phyloP scores from a whole-genome alignment of 140 eudicot genomes.

The Anethum foeniculum region DNA sequence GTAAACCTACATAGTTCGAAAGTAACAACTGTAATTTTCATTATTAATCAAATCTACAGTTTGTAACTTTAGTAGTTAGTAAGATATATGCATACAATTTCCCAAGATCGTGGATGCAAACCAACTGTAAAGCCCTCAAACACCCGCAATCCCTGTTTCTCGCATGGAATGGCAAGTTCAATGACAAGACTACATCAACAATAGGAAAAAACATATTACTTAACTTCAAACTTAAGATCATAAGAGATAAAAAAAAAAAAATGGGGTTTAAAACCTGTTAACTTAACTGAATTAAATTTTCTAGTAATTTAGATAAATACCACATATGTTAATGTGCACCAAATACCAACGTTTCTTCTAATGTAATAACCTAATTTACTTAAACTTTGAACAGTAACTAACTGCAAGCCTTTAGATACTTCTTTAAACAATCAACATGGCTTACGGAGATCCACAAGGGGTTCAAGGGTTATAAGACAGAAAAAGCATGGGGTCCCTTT shows the following conservation, averaged over 20 bases:
- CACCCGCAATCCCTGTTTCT: conserved; percentile 65
- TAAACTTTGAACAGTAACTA: neutral
- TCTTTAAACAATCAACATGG: neutral
- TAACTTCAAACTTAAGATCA: neutral
- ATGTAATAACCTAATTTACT: neutral
- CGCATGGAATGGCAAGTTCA: conserved; percentile 84
- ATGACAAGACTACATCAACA: conserved; percentile 45
- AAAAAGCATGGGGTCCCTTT: neutral
- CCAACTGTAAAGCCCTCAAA: conserved; percentile 95
- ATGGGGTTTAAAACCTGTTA: neutral
- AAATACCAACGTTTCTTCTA: neutral
- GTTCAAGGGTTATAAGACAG: neutral
- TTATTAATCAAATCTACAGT: conserved; percentile 1
- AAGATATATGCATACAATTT: conserved; percentile 43
- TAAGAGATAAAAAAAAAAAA: neutral
- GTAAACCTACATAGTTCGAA: conserved; percentile 47
- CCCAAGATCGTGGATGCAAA: conserved; percentile 84
- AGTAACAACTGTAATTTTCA: conserved; percentile 12
- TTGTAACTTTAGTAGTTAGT: conserved; percentile 1
- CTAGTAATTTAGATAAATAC: neutral
- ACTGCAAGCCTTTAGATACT: neutral
- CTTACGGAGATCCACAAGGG: neutral
- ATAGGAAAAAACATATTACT: conserved; percentile 11
- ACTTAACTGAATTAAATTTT: neutral
- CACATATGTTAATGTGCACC: neutral